These are phyloP conservation scores for Kandelia obovata DNA, from an alignment of 345 rosid genomes.

Conservation along the genomic window DNA sequence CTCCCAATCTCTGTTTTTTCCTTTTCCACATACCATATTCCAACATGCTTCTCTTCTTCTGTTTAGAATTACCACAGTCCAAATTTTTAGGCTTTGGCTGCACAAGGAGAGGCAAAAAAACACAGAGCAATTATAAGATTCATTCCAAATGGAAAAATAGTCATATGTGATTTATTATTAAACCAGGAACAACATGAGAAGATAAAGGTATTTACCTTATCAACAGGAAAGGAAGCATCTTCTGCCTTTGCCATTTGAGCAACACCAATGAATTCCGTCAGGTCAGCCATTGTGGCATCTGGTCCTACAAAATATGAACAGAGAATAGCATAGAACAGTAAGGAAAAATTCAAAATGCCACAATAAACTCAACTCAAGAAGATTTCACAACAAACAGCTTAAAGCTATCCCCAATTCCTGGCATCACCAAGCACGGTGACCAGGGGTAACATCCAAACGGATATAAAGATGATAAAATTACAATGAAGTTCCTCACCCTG, in stretches of 20 bases:
- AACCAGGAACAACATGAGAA: not conserved
- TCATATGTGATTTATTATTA: not conserved
- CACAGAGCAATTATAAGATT: not conserved
- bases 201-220: slow-evolving; percentile 39
- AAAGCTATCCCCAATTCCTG: not conserved
- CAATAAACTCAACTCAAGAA: slow-evolving; percentile 4
- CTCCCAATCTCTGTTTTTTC: slow-evolving; percentile 30
- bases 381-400: not conserved
- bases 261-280: slow-evolving; percentile 78
- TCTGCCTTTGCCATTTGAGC: slow-evolving; percentile 68
- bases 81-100: slow-evolving; percentile 39
- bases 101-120: slow-evolving; percentile 10
- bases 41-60: slow-evolving; percentile 50
- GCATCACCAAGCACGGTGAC: not conserved
- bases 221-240: slow-evolving; percentile 49
- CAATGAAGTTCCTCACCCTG: not conserved
- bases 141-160: not conserved
- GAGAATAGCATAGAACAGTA: slow-evolving; percentile 4
- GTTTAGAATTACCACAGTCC: slow-evolving; percentile 18
- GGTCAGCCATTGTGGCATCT: slow-evolving; percentile 47
- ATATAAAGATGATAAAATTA: too few relatives aligned
- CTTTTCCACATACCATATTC: slow-evolving; percentile 28
- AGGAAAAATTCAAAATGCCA: slow-evolving; percentile 3
- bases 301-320: slow-evolving; percentile 47
- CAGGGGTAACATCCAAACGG: too few relatives aligned